Evolutionary conservation across 208 protist genomes (phyloP).

Genomic region (Trypanosoma lewisi): DNA sequence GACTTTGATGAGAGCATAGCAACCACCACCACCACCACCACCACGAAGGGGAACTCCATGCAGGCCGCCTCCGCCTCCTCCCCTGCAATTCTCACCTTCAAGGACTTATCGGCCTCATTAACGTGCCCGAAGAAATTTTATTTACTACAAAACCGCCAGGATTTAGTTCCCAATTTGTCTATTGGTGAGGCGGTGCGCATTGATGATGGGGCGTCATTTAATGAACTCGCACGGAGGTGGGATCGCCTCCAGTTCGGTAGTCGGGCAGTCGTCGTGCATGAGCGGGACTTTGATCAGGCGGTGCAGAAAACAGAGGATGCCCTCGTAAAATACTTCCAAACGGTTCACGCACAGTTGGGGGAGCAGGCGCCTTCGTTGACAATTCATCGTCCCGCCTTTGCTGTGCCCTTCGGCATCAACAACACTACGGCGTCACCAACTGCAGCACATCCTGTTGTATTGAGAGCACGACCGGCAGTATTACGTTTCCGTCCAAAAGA

Average conservation of each 20-base stretch:
- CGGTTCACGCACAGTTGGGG: constrained; percentile 60
- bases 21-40: neutral
- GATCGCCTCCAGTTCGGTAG: constrained; percentile 88
- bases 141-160: constrained; percentile 57
- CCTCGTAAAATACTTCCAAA: constrained; percentile 79
- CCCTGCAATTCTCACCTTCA: constrained; percentile 44
- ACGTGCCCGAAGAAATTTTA: constrained; percentile 86
- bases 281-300: constrained; percentile 63
- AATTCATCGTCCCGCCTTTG: constrained; percentile 80
- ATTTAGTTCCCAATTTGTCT: constrained; percentile 58
- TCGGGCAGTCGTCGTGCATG: constrained; percentile 65
- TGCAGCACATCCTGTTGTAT: constrained; percentile 18
- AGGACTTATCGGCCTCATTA: constrained; percentile 69
- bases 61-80: neutral
- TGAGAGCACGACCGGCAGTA: constrained; percentile 69
- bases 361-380: constrained; percentile 84
- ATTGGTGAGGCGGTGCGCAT: constrained; percentile 75
- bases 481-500: constrained; percentile 84
- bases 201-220: constrained; percentile 86
- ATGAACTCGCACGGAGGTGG: constrained; percentile 84
- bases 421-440: neutral
- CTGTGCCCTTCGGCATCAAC: constrained; percentile 37
- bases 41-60: neutral
- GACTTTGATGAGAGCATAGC: constrained; percentile 70
- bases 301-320: constrained; percentile 68